Percentiles rank a stretch among this genome's conserved stretches.
Evolutionary conservation across 1,139 yeast species (phyloP).

Genomic region (Nakaseomyces uthaithaninus): DNA sequence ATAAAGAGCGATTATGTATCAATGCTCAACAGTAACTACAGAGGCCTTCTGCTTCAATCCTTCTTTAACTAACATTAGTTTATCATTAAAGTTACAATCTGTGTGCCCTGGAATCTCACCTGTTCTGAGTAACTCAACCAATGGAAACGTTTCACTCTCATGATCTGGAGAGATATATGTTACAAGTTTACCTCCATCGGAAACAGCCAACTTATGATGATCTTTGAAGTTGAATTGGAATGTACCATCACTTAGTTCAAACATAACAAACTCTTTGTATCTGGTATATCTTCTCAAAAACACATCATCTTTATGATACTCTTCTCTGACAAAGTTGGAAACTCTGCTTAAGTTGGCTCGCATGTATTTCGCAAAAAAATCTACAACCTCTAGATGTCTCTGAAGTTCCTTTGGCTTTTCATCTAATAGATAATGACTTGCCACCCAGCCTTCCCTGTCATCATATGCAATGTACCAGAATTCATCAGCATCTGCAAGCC

Average conservation of each 20-base stretch:
- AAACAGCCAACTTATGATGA: constrained; percentile 79
- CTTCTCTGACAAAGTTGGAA: constrained; percentile 41
- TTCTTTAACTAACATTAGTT: constrained; percentile 30
- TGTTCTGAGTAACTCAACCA: constrained; percentile 50
- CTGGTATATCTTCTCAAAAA: constrained; percentile 78
- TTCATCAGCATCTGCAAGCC: constrained; percentile 53
- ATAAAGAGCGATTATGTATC: not conserved
- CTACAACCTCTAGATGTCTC: constrained; percentile 73
- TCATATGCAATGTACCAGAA: constrained; percentile 55
- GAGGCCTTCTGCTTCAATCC: constrained; percentile 32
- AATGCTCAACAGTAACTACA: constrained; percentile 23
- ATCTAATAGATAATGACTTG: constrained; percentile 50
- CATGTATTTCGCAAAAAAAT: constrained; percentile 79
- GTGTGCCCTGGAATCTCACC: constrained; percentile 60
- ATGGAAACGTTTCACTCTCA: constrained; percentile 60
- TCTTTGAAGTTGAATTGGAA: constrained; percentile 93
- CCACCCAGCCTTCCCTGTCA: constrained; percentile 63
- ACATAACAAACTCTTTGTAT: constrained; percentile 75
- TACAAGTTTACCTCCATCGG: constrained; percentile 65
- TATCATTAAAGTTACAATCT: constrained; percentile 43
- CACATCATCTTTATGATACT: constrained; percentile 47
- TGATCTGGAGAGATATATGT: constrained; percentile 79
- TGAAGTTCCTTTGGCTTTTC: constrained; percentile 54
- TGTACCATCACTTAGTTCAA: constrained; percentile 86
- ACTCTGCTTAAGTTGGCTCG: constrained; percentile 71